Base-by-base conservation (phyloP, 1,284 basidiomycete genomes). In the Kwoniella shivajii region DNA sequence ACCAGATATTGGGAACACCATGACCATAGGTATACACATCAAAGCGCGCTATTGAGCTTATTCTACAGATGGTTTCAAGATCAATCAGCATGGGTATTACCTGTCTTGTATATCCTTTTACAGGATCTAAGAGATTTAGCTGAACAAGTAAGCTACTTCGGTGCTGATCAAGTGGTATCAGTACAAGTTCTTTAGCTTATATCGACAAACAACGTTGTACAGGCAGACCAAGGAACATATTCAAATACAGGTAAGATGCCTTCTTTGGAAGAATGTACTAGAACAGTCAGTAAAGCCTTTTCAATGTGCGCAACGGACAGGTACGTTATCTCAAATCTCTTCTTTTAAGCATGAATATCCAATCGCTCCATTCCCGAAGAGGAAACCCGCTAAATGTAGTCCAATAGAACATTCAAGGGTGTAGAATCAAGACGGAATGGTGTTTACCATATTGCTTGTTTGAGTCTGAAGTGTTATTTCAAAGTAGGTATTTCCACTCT, bases 391-490 rank as follows among this genome's bases (percentile, higher is more conserved):
- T 42, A n/a, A 33, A 6, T 22, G 61, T 61, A 22, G n/a, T 16
- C 20, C 24, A 5, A 42, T 63, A 86, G 88, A 66, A 82, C 78
- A 53, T 88, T 87, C 53, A 83, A 87, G 55, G 81, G 85, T 26
- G 80, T 83, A 2, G 85, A 89, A 71, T 92, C 90, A n/a, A 82
- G 91, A 51, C 91, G 92, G 78, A 92, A 87, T 86, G 95, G 94
- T 2, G 86, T 93, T 0, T 99, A 98, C 78, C 91, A 93, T 68
- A 84, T 96, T n/a, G 93, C 94, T 0, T 89, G 88, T 6, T 80
- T 96, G 58, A 86, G 93, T 36, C 82, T 99, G 77, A 96, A 97
- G 74, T 90, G 87, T 48, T 99, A 99, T 79, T 97, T 98, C 82
- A 86, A 88, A 69, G 92, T 88, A 76, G 67, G 86, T 39, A 33